These are phyloP conservation scores for rapeseed (Brassica napus) DNA, from an alignment of 345 rosid species.

Conservation along the genomic window DNA sequence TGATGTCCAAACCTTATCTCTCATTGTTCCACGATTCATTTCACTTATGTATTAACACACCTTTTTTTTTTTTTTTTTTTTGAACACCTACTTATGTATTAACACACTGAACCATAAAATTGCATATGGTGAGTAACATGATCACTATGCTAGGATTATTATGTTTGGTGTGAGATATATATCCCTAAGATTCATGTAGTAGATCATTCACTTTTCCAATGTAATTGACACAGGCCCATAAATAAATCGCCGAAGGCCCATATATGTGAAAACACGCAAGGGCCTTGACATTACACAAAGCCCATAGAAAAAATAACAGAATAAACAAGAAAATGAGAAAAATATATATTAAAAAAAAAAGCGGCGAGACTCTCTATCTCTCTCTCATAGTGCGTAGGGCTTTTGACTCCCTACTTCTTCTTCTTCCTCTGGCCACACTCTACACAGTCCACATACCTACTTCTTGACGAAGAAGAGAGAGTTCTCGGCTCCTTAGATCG, in stretches of 20 bases:
- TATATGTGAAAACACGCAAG: background rate
- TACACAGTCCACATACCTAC: slow-evolving; percentile 34
- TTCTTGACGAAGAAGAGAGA: background rate
- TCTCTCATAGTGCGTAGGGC: slow-evolving; percentile 36
- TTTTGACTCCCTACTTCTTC: slow-evolving; percentile 36
- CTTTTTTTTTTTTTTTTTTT: too few species aligned
- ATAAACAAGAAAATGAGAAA: background rate
- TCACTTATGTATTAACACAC: background rate
- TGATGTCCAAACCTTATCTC: background rate
- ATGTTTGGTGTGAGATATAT: background rate
- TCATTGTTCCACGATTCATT: background rate
- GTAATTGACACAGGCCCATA: background rate
- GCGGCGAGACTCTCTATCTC: slow-evolving; percentile 19
- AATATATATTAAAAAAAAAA: slow-evolving; percentile 14
- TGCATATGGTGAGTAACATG: background rate
- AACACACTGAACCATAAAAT: background rate
- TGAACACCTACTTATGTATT: background rate
- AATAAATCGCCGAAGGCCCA: background rate
- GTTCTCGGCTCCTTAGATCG: slow-evolving; percentile 23
- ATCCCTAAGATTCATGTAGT: background rate
- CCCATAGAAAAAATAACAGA: background rate
- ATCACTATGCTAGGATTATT: background rate
- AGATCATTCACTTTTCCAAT: background rate
- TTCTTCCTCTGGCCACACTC: slow-evolving; percentile 32
- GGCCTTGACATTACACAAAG: background rate